Evolutionary conservation across 495 filamentous ascomycete species (phyloP).

Genomic region (Penicillium turbatum): DNA sequence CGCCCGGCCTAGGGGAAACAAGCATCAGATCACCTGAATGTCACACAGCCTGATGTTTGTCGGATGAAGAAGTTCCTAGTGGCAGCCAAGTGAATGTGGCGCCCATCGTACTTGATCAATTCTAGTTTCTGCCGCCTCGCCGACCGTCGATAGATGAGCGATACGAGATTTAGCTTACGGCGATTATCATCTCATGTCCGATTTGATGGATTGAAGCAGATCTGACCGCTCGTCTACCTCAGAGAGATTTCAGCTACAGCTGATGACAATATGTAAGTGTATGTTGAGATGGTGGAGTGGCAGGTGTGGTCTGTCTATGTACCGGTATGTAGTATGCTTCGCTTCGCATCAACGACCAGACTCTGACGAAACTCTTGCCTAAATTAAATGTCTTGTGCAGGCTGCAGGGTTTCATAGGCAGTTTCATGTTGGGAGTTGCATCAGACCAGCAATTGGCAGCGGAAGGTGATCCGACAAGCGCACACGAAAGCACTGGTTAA

Average conservation of each 20-base stretch:
- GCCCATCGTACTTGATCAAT: background rate
- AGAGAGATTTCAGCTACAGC: conserved; percentile 15
- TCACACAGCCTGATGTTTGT: conserved; percentile 9
- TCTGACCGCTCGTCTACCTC: background rate
- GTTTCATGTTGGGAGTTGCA: background rate
- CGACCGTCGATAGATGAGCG: background rate
- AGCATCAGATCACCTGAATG: conserved; percentile 13
- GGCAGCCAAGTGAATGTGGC: background rate
- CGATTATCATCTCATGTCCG: background rate
- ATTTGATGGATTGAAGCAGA: background rate
- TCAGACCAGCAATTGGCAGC: background rate
- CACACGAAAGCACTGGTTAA: background rate
- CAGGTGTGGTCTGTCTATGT: background rate
- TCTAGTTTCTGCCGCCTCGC: background rate
- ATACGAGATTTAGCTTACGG: background rate
- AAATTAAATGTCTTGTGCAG: background rate
- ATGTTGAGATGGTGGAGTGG: background rate
- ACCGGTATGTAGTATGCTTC: too few species aligned
- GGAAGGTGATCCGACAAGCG: background rate
- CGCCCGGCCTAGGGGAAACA: conserved; percentile 8
- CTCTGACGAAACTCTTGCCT: background rate
- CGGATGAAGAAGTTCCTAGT: background rate
- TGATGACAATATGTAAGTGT: background rate
- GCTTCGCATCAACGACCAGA: background rate
- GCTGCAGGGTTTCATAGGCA: background rate